Percentiles rank a stretch among this genome's conserved stretches.
phyloP scores from a whole-genome alignment of 768 basidiomycete genomes.

The Russula emetica region DNA sequence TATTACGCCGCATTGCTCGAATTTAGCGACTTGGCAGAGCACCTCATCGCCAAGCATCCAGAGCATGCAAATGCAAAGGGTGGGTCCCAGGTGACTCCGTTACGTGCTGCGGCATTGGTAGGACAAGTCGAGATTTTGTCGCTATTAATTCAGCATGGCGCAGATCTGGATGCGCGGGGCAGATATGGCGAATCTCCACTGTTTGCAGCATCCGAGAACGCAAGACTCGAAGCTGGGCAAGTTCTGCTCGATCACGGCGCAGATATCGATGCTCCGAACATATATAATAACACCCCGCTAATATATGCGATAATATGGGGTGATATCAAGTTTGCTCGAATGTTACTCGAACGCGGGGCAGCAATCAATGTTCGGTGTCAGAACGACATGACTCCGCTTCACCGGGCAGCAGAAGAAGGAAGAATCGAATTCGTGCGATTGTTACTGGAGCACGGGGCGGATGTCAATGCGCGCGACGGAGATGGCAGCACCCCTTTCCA shows the following conservation, averaged over 20 bases:
- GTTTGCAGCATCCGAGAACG: not conserved
- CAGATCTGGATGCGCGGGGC: not conserved
- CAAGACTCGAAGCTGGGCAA: not conserved
- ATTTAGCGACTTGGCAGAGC: not conserved
- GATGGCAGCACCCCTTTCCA: too few species aligned
- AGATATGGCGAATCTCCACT: not conserved
- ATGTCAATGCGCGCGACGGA: not conserved
- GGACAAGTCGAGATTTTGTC: not conserved
- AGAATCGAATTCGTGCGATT: not conserved
- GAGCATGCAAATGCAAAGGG: not conserved
- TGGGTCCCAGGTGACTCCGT: not conserved
- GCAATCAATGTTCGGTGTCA: accelerated
- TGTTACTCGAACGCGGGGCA: not conserved
- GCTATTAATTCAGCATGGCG: not conserved
- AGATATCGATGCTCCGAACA: not conserved
- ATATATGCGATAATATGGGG: accelerated
- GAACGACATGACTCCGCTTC: accelerated
- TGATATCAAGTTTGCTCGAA: not conserved
- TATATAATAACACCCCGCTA: not conserved
- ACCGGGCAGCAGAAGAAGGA: not conserved
- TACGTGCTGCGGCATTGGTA: not conserved
- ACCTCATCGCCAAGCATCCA: not conserved
- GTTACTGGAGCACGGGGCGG: not conserved
- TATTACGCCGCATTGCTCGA: not conserved
- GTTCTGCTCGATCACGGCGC: not conserved